These are phyloP conservation scores for Corchorus capsularis DNA, from an alignment of 345 rosid genomes.

Conservation along the genomic window DNA sequence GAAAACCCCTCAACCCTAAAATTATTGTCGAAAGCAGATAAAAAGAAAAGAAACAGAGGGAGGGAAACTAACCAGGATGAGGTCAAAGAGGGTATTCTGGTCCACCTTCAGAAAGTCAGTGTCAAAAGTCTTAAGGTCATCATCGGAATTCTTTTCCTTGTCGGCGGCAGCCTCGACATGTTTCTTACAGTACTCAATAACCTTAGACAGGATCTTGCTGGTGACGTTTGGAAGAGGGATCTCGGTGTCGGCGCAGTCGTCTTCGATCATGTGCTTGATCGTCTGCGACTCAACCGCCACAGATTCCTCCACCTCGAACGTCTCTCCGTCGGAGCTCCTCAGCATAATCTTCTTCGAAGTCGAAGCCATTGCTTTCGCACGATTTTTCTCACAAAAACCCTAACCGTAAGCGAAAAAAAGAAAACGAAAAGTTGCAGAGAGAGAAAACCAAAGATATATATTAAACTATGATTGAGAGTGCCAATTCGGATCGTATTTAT, in stretches of 20 bases:
- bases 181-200: slow-evolving; percentile 58
- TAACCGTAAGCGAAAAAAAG: background rate
- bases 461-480: too few relatives aligned
- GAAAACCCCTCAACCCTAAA: too few relatives aligned
- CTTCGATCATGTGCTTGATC: slow-evolving; percentile 62
- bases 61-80: slow-evolving; percentile 44
- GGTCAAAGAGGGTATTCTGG: slow-evolving; percentile 55
- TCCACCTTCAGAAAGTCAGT: slow-evolving; percentile 54
- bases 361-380: slow-evolving; percentile 11
- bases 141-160: slow-evolving; percentile 10
- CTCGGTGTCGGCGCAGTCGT: slow-evolving; percentile 50
- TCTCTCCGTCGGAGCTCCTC: slow-evolving; percentile 56
- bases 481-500: too few relatives aligned
- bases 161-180: slow-evolving; percentile 42
- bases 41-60: background rate
- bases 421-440: background rate
- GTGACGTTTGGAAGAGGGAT: slow-evolving; percentile 64
- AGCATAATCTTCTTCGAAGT: slow-evolving; percentile 39
- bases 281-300: slow-evolving; percentile 60
- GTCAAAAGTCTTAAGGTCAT: slow-evolving; percentile 48
- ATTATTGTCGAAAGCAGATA: background rate
- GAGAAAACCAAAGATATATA: background rate
- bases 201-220: slow-evolving; percentile 54
- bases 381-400: background rate
- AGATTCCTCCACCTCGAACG: slow-evolving; percentile 51